These are phyloP conservation scores for Dictyostelium citrinum DNA, from an alignment of 78 protist species.

Conservation along the genomic window DNA sequence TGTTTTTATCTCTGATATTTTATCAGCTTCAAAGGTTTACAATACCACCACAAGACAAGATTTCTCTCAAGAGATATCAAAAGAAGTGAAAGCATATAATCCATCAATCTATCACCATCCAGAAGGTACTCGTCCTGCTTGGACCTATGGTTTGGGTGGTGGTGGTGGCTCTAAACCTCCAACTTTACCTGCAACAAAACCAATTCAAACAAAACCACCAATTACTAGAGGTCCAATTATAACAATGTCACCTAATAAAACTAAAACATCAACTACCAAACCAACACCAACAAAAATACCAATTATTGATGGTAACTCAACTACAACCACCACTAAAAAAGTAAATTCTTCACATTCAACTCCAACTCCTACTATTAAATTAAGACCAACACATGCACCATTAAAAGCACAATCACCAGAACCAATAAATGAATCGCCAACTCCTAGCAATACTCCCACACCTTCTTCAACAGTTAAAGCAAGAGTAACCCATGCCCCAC, in stretches of 20 bases:
- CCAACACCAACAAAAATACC: background rate
- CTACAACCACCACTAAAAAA: background rate
- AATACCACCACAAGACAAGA: background rate
- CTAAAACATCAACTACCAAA: background rate
- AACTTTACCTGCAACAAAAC: background rate
- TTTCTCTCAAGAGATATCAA: background rate
- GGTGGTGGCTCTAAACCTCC: background rate
- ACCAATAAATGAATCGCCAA: background rate
- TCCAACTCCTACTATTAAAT: background rate
- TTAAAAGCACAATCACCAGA: background rate
- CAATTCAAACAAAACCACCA: background rate
- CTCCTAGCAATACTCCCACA: background rate
- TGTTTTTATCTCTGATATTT: background rate
- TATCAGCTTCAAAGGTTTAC: background rate
- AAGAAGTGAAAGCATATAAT: background rate
- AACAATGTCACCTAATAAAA: background rate
- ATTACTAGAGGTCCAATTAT: background rate
- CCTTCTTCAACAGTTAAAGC: background rate
- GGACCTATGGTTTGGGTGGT: background rate
- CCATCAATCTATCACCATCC: background rate
- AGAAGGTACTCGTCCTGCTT: background rate
- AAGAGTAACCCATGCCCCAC: background rate
- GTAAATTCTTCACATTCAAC: background rate
- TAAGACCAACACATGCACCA: background rate
- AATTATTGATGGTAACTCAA: background rate